Percentiles rank a stretch among this genome's conserved stretches.
Conservation (phyloP, 257 asterid species). For the Solanum dulcamara region DNA sequence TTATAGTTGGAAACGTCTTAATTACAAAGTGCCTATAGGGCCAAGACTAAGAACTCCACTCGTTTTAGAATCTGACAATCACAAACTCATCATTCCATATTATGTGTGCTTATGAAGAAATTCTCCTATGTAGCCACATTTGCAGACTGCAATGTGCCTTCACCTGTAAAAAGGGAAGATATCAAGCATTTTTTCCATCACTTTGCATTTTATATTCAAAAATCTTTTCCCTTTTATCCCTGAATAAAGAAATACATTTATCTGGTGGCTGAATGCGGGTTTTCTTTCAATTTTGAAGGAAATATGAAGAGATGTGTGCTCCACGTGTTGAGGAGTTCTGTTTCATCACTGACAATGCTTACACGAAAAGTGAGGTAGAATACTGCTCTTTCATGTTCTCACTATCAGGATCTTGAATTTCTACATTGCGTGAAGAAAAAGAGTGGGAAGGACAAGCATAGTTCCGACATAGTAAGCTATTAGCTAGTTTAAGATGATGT, state of each 20-base stretch:
- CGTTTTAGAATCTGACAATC: background rate
- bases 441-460: background rate
- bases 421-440: background rate
- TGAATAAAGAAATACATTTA: background rate
- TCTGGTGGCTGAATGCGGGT: background rate
- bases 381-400: background rate
- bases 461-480: background rate
- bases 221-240: background rate
- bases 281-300: slow-evolving; percentile 36
- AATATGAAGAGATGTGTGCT: slow-evolving; percentile 82
- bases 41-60: background rate
- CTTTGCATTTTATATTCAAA: background rate
- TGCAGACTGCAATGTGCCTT: background rate
- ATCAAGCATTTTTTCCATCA: background rate
- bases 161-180: background rate
- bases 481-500: background rate
- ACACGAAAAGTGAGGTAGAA: slow-evolving; percentile 61
- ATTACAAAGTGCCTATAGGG: background rate
- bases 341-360: slow-evolving; percentile 65
- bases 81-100: background rate
- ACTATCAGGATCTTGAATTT: background rate
- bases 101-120: background rate
- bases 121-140: background rate
- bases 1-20: background rate
- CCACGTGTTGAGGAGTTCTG: slow-evolving; percentile 75